phyloP scores from a whole-genome alignment of 768 basidiomycete genomes.

The Mycena amicta region DNA sequence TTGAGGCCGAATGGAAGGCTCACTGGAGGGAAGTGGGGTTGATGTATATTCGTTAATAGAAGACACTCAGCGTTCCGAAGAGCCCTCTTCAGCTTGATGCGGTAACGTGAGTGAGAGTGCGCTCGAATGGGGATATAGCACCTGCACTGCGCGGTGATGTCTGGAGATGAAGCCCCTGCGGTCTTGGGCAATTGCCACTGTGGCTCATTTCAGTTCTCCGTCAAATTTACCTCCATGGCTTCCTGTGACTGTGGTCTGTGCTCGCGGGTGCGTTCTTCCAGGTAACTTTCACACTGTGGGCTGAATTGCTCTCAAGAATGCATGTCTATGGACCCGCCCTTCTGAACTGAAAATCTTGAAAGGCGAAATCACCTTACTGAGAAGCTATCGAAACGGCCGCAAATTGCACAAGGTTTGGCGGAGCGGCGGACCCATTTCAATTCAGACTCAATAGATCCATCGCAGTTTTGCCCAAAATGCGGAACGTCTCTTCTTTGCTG shows the following conservation, averaged over 20 bases:
- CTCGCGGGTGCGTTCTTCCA: background rate
- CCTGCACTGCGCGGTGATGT: no score
- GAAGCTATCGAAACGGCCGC: conserved; percentile 7
- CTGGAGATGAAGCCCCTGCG: background rate
- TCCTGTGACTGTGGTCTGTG: conserved; percentile 11
- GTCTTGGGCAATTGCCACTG: conserved; percentile 13
- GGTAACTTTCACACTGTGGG: no score
- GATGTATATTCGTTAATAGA: no score
- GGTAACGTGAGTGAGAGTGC: no score
- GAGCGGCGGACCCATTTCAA: no score
- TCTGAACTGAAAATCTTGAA: background rate
- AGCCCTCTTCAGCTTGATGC: no score
- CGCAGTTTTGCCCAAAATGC: conserved; percentile 10
- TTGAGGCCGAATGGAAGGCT: no score
- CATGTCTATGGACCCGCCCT: conserved; percentile 3
- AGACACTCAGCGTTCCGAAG: no score
- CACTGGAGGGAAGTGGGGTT: no score
- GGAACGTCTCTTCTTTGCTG: conserved; percentile 9
- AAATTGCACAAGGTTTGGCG: background rate
- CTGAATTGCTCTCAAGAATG: background rate
- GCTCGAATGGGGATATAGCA: no score
- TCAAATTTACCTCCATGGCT: background rate
- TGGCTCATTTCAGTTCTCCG: conserved; percentile 12
- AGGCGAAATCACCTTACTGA: background rate
- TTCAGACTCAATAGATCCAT: background rate